phyloP scores from a whole-genome alignment of 2,329 filamentous ascomycete genomes.

The Ophiosphaerella narmari region DNA sequence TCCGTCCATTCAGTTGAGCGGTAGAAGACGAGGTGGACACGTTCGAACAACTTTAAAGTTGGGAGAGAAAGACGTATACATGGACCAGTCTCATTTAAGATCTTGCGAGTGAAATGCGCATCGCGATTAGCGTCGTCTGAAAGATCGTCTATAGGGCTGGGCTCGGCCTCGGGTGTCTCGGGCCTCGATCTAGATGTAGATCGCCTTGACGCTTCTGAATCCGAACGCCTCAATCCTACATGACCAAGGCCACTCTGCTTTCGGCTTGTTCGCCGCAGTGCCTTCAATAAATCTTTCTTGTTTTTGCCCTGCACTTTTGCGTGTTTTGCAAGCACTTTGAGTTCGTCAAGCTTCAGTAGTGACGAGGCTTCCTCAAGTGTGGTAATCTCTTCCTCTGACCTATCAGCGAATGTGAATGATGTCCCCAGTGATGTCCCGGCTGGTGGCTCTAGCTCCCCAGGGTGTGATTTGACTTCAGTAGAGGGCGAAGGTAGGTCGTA shows the following conservation, averaged over 20 bases:
- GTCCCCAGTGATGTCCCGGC: slow-evolving; percentile 56
- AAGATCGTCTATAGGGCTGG: slow-evolving; percentile 32
- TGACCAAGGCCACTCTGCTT: slow-evolving; percentile 77
- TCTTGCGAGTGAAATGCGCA: slow-evolving; percentile 75
- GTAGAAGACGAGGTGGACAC: slow-evolving; percentile 95
- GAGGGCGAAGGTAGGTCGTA: slow-evolving; percentile 60
- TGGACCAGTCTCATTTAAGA: slow-evolving; percentile 75
- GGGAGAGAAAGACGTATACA: slow-evolving; percentile 79
- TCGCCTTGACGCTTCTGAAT: slow-evolving; percentile 60
- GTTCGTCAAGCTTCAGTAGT: slow-evolving; percentile 82
- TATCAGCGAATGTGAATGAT: slow-evolving; percentile 78
- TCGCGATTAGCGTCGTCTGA: slow-evolving; percentile 65
- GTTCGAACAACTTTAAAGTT: slow-evolving; percentile 82
- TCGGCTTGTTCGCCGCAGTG: slow-evolving; percentile 74
- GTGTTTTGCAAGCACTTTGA: slow-evolving; percentile 83
- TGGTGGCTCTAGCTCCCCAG: slow-evolving; percentile 56
- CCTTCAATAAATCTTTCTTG: slow-evolving; percentile 77
- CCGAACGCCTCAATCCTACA: slow-evolving; percentile 67
- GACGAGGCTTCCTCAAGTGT: slow-evolving; percentile 82
- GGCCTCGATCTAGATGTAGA: slow-evolving; percentile 43
- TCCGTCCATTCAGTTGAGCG: slow-evolving; percentile 96
- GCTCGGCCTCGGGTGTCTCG: slow-evolving; percentile 45
- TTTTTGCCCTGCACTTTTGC: slow-evolving; percentile 86
- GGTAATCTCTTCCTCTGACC: slow-evolving; percentile 72
- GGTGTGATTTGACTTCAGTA: slow-evolving; percentile 44